Base-by-base conservation (phyloP, 192 early-diverging fungal species). In the Coemansia sp. region DNA sequence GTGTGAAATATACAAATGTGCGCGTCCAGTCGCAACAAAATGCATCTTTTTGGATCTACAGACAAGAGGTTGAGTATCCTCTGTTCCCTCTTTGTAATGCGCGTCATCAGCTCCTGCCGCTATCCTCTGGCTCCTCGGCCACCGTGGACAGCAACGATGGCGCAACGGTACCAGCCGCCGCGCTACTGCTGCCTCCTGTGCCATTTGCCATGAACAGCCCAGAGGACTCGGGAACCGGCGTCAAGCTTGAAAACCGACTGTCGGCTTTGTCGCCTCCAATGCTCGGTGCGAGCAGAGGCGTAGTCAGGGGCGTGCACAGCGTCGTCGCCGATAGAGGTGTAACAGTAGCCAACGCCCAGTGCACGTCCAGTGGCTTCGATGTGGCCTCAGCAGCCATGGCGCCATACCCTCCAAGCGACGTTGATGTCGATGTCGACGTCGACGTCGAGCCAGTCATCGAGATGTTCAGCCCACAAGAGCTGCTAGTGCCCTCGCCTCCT, bases 191-290 rank as follows among this genome's bases (percentile, higher is more conserved):
- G 58, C 33, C 28, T 4, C 14, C 28, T 7, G 31, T 33, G 35
- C 14, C 38, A 34, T 51, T 35, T 9, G 34, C 39, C 59, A 48
- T 48, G 21, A 48, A 48, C 45, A 48, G 10, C 20, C 20, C 53
- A 58, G 42, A 58, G 4, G 66, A 31, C 16, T 73, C 73, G 28
- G 73, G 73, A 23, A 74, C 73, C n/a, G 66, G 65, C 1, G 73
- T 62, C 16, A 75, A 63, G 59, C 73, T 66, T 2, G 66, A 63
- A 14, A 69, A 35, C 31, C 69, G 73, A 23, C 37, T 3, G 4
- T 67, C 65, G 5, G 65, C 1, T 40, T 64, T 67, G 36, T 73
- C 71, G 24, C 33, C 34, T 31, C 26, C 13, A 13, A 60, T 28
- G 37, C 31, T 67, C 14, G 66, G 66, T 21, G 56, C 64, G 24